Conservation (phyloP, 495 filamentous ascomycete species). For the Terfezia claveryi region DNA sequence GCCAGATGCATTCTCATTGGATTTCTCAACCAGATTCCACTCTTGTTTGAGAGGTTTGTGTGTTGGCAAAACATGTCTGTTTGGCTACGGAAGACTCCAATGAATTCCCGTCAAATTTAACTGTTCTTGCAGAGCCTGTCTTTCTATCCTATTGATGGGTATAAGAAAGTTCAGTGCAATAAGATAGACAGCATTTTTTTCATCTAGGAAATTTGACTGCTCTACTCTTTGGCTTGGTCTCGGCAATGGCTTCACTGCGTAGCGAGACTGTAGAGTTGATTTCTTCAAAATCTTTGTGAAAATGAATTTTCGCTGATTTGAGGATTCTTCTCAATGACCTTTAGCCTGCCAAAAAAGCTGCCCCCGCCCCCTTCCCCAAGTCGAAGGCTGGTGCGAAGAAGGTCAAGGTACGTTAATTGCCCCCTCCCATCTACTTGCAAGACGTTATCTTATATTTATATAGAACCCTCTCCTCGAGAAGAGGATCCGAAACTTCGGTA, state of each 20-base stretch:
- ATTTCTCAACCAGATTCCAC: too few relatives aligned
- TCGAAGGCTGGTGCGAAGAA: conserved; percentile 86
- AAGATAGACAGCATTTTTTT: background rate
- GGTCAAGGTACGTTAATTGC: conserved; percentile 52
- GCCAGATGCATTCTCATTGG: too few relatives aligned
- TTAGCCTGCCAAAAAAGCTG: conserved; percentile 98
- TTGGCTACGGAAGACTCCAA: too few relatives aligned
- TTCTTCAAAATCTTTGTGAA: conserved; percentile 43
- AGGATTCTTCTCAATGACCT: conserved; percentile 56
- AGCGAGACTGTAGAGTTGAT: conserved; percentile 35
- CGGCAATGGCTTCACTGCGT: conserved; percentile 6
- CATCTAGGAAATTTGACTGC: background rate
- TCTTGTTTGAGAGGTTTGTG: too few relatives aligned
- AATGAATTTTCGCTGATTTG: conserved; percentile 18
- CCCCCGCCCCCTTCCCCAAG: conserved; percentile 88
- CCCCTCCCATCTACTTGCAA: background rate
- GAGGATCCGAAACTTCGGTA: conserved; percentile 90
- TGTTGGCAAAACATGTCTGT: too few relatives aligned
- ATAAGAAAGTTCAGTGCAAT: background rate
- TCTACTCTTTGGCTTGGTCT: background rate
- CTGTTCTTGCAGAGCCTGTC: too few relatives aligned
- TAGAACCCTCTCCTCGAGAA: conserved; percentile 99
- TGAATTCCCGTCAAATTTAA: too few relatives aligned
- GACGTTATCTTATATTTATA: conserved; percentile 3
- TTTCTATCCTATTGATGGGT: background rate